These are phyloP conservation scores for Botrytis deweyae DNA, from an alignment of 2,329 filamentous ascomycete genomes.

Conservation along the genomic window DNA sequence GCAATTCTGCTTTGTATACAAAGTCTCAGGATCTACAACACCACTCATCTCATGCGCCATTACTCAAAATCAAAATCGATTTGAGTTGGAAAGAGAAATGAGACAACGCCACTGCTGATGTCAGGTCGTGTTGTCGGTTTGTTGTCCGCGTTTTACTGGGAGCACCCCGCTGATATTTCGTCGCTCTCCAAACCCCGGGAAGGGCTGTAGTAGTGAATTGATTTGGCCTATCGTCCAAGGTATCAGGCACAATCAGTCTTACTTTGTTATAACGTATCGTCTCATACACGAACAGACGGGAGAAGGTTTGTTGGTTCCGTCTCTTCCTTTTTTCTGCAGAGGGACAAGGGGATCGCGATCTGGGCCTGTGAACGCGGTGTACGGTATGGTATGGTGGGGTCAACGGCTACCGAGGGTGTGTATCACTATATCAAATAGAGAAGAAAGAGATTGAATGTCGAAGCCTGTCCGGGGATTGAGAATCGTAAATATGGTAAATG, in stretches of 20 bases:
- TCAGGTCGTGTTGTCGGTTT: conserved; percentile 17
- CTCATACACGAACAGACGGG: not conserved
- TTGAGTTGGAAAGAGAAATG: conserved; percentile 6
- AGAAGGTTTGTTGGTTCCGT: not conserved
- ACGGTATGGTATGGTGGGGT: conserved; percentile 21
- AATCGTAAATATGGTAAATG: not conserved
- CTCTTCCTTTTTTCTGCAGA: not conserved
- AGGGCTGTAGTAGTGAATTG: not conserved
- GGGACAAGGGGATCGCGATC: conserved; percentile 13
- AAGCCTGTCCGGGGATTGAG: conserved; percentile 2
- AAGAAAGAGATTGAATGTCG: conserved; percentile 17
- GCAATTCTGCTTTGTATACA: conserved; percentile 92
- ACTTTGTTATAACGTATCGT: not conserved
- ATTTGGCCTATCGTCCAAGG: not conserved
- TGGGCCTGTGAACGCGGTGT: conserved; percentile 18
- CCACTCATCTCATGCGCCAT: conserved; percentile 45
- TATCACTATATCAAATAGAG: conserved; percentile 21
- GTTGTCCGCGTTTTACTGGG: conserved; percentile 17
- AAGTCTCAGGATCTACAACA: conserved; percentile 76
- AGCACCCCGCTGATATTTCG: conserved; percentile 18
- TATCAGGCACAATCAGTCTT: not conserved
- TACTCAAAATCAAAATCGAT: conserved; percentile 20
- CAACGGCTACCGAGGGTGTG: conserved; percentile 20
- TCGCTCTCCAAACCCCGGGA: conserved; percentile 8
- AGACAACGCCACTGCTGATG: conserved; percentile 11